Percentiles rank a stretch among this genome's conserved stretches.
Evolutionary conservation across 2,329 filamentous ascomycete species (phyloP).

Genomic region (Epichloe uncinata): DNA sequence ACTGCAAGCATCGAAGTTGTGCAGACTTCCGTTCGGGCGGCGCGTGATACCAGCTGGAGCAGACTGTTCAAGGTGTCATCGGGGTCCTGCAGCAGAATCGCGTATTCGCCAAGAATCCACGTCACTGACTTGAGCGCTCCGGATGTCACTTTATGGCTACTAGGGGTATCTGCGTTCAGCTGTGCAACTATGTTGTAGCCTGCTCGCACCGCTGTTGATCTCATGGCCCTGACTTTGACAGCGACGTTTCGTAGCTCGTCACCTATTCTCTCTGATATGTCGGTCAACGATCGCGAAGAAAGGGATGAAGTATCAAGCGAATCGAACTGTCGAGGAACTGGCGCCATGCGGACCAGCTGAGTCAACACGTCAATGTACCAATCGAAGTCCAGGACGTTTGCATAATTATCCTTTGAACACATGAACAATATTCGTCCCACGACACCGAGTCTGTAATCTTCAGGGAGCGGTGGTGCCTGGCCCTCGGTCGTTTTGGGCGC

Average conservation of each 20-base stretch:
- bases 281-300: conserved; percentile 16
- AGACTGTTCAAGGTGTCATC: conserved; percentile 62
- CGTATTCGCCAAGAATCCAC: conserved; percentile 85
- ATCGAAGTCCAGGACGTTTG: conserved; percentile 78
- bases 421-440: conserved; percentile 75
- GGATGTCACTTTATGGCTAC: conserved; percentile 42
- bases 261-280: conserved; percentile 61
- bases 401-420: conserved; percentile 82
- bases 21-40: conserved; percentile 52
- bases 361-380: conserved; percentile 92
- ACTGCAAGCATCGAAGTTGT: conserved; percentile 71
- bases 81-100: conserved; percentile 54
- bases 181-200: conserved; percentile 63
- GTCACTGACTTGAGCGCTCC: conserved; percentile 62
- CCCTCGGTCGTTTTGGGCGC: conserved; percentile 20
- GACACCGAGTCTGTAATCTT: conserved; percentile 75
- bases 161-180: conserved; percentile 35
- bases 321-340: conserved; percentile 28
- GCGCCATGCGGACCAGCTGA: conserved; percentile 66
- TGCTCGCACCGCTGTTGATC: conserved; percentile 66
- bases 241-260: conserved; percentile 80
- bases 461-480: conserved; percentile 52
- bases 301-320: conserved; percentile 21
- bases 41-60: conserved; percentile 48
- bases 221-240: conserved; percentile 77